Base-by-base conservation (phyloP, 306 rosid species). In the Oemleria cerasiformis region DNA sequence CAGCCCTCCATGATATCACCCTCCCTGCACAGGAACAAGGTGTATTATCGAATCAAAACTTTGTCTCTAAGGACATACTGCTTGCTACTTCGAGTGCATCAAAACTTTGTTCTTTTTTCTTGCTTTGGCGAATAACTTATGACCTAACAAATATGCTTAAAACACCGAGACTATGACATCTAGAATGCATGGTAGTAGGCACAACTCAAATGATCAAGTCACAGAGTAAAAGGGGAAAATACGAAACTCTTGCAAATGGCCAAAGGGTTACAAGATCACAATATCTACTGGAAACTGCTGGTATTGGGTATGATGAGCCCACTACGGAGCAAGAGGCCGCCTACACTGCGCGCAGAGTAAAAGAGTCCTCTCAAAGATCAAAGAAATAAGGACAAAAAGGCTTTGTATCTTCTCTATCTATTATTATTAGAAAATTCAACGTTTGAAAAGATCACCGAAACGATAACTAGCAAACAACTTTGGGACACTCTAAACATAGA, bases 1-100 rank as follows among this genome's bases (percentile, higher is more conserved):
- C 92, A 59, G 88, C 73, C 73, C 79, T 84, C 97, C 96, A 94
- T 75, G 97, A 89, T 71, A 94, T 67, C 44, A 94, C 45, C 58
- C 72, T 87, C 62, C 94, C 98, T 93, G 80, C 71, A 82, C 44
- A 64, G 40, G 15, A 64, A 44, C 5, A 80, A 59, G 43, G 62
- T 38, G 12, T 21, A 17, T 53, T 19, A 67, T 23, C 19, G 44
- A 72, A 13, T 40, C n/a, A n/a, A n/a, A n/a, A n/a, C 5, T 62
- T 48, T 13, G 12, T 41, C 7, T 44, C 25, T 51, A 30, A 30
- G 2, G n/a, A 11, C 17, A 61, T 72, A 48, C 44, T 55, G 43
- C 63, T 9, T 30, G 67, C 50, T 78, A 63, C 9, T 43, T n/a
- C 15, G 12, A 45, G 50, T 12, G 4, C 15, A 13, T 45, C 50